A percentile compares a stretch with the other conserved stretches of the same genome.
phyloP scores from a whole-genome alignment of 2,329 filamentous ascomycete genomes.

The Hirsutella thompsonii region DNA sequence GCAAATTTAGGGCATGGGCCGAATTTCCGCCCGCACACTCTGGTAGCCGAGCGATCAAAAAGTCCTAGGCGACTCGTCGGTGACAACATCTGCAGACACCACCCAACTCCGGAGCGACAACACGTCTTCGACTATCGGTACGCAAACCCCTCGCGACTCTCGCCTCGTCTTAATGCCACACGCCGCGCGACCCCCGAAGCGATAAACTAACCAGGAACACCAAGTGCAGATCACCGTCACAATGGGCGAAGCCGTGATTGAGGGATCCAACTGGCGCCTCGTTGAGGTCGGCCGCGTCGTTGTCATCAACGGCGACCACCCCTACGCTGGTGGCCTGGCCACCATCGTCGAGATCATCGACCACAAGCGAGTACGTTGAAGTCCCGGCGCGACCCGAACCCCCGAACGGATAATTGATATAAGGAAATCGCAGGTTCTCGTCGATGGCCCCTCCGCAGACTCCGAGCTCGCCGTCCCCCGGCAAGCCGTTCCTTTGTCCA shows the following conservation, averaged over 20 bases:
- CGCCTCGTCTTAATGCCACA: neutral
- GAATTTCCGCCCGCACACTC: conserved; percentile 27
- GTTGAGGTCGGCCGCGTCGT: conserved; percentile 98
- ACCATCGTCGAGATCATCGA: conserved; percentile 99
- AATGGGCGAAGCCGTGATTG: conserved; percentile 76
- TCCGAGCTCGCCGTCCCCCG: conserved; percentile 70
- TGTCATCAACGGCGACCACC: conserved; percentile 70
- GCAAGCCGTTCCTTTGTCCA: conserved; percentile 70
- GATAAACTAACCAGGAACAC: conserved; percentile 18
- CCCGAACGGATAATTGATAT: conserved; percentile 1
- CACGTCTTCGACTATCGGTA: conserved; percentile 26
- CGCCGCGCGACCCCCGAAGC: conserved; percentile 12
- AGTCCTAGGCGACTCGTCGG: conserved; percentile 24
- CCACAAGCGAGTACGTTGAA: conserved; percentile 92
- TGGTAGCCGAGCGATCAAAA: conserved; percentile 26
- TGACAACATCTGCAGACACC: conserved; percentile 21
- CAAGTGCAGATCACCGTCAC: conserved; percentile 48
- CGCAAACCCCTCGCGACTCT: conserved; percentile 16
- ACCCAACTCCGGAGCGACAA: conserved; percentile 23
- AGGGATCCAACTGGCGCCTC: conserved; percentile 79
- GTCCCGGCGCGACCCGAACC: neutral
- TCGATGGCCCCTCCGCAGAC: conserved; percentile 85
- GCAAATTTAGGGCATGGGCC: conserved; percentile 25
- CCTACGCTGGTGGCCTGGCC: conserved; percentile 75
- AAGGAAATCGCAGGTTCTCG: conserved; percentile 57